A percentile compares a stretch with the other conserved stretches of the same genome.
Evolutionary conservation across 805 yeast species (phyloP).

Genomic region (Kodamaea jinghongensis): DNA sequence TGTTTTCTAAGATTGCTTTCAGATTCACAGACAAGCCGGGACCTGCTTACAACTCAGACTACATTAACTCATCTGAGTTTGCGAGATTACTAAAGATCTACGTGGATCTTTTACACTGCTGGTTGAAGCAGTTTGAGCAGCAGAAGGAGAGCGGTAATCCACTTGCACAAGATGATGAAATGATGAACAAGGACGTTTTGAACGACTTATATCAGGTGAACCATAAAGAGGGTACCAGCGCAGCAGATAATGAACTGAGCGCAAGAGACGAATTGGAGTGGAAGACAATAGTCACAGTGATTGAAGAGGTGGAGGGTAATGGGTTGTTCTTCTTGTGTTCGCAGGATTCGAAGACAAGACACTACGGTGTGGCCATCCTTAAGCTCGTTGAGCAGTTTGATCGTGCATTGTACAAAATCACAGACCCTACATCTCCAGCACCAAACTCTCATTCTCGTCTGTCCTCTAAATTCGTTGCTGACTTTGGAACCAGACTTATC

Average conservation of each 20-base stretch:
- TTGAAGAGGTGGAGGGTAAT: constrained; percentile 95
- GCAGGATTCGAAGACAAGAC: constrained; percentile 74
- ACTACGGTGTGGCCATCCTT: constrained; percentile 70
- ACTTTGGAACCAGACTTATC: constrained; percentile 70
- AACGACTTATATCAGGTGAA: constrained; percentile 46
- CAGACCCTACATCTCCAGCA: constrained; percentile 10
- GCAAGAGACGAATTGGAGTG: constrained; percentile 63
- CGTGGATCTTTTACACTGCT: constrained; percentile 73
- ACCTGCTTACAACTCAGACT: constrained; percentile 52
- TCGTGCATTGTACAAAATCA: constrained; percentile 63
- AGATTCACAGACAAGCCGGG: constrained; percentile 71
- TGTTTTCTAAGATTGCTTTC: constrained; percentile 78
- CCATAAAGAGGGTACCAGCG: constrained; percentile 33
- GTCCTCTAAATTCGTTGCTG: constrained; percentile 73
- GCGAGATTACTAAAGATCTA: constrained; percentile 62
- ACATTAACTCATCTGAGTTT: constrained; percentile 60
- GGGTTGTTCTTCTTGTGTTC: constrained; percentile 90
- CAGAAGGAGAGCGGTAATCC: constrained; percentile 29
- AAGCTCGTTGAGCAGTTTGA: constrained; percentile 85
- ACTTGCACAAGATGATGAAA: constrained; percentile 32
- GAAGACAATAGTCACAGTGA: constrained; percentile 75
- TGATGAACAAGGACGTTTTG: constrained; percentile 37
- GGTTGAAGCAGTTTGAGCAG: constrained; percentile 64
- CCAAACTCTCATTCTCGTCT: constrained; percentile 48
- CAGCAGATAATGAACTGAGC: constrained; percentile 12